phyloP scores from a whole-genome alignment of 495 filamentous ascomycete species.

The Hypomontagnella monticulosa region DNA sequence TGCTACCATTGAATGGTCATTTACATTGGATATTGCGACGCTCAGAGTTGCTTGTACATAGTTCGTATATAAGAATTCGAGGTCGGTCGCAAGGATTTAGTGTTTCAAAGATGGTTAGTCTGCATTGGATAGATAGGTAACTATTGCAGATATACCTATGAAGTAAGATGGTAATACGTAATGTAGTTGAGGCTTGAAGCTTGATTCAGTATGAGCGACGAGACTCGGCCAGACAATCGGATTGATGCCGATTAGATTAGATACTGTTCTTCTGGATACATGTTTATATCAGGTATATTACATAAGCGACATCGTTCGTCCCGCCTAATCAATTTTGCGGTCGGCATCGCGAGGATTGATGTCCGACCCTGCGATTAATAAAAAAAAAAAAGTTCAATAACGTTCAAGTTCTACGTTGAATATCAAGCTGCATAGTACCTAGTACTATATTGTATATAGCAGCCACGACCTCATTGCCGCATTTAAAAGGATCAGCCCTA shows the following conservation, averaged over 20 bases:
- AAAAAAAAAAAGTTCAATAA: constrained; percentile 8
- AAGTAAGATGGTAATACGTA: no score
- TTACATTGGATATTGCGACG: constrained; percentile 16
- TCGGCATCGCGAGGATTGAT: neutral
- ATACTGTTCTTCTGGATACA: no score
- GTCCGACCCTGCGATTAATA: neutral
- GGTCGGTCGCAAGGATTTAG: neutral
- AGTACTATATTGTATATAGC: neutral
- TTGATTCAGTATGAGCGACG: no score
- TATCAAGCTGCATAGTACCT: neutral
- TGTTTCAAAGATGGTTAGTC: neutral
- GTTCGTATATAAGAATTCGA: neutral
- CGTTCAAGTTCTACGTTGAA: neutral
- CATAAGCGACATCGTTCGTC: no score
- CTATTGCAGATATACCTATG: no score
- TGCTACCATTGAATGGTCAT: constrained; percentile 9
- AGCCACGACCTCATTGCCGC: neutral
- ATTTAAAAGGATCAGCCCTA: neutral
- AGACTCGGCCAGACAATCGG: no score
- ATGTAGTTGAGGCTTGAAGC: no score
- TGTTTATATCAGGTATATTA: no score
- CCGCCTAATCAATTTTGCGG: no score
- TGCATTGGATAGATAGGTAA: no score
- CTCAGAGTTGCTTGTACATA: neutral
- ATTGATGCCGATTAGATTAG: no score